Base-by-base conservation (phyloP, 139 green algal species). In the Coelastrella sp. region DNA sequence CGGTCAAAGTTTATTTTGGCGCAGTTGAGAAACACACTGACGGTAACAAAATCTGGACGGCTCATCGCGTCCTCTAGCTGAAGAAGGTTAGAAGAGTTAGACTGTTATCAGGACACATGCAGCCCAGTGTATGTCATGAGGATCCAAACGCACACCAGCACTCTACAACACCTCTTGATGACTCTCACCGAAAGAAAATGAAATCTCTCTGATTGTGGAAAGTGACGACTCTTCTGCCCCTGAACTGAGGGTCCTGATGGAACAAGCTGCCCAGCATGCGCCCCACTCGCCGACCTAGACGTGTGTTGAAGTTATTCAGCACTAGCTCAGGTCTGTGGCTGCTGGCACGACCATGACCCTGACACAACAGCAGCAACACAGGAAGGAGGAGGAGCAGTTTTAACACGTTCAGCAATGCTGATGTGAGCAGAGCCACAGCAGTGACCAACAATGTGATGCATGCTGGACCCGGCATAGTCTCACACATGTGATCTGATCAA, bases 131-230 rank as follows among this genome's bases (percentile, higher is more conserved):
- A 78, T n/a, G n/a, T n/a, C n/a, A n/a, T 78, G 20, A 20, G 3
- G 20, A 5, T 4, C 20, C 68, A 20, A 3, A 49, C 4, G 1
- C 68, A 49, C 35, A 49, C 74, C 12, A 49, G 15, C 74, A 19
- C 74, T 8, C 25, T 4, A 49, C 74, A 59, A 17, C 74, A 82
- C 35, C 35, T 49, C 35, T 49, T 49, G 35, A 49, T 49, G 35
- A 49, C 20, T 4, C 91, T n/a, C 65, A 96, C 93, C 96, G 90
- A 91, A 99, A 98, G 88, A 99, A 99, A 49, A 99, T 97, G 91
- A 98, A 99, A 93, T 99, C 98, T 6, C 98, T 93, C 94, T 99
- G 98, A 93, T 99, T 99, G 95, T 99, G 98, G 90, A 99, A 99
- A 6, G 98, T 99, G 63, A 98, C 98, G 15, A 96, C 97, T 17